These are phyloP conservation scores for Physaria fendleri DNA, from an alignment of 345 rosid genomes.

Conservation along the genomic window DNA sequence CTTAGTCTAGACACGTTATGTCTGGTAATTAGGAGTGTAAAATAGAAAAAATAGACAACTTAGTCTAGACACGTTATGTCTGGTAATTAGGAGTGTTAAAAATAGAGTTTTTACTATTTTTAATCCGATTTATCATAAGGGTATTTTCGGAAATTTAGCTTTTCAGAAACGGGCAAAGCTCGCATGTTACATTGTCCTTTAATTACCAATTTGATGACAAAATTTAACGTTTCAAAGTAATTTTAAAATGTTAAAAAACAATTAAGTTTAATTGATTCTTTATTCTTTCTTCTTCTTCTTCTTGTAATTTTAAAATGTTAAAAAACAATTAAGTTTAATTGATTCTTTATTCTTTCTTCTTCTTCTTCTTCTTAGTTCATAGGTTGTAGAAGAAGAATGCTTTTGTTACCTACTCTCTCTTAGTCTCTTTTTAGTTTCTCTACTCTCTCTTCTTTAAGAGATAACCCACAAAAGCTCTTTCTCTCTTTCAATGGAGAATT, in stretches of 20 bases:
- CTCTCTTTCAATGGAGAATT: constrained; percentile 55
- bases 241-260: no score
- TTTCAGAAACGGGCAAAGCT: constrained; percentile 56
- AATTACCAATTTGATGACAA: constrained; percentile 34
- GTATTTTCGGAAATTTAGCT: constrained; percentile 23
- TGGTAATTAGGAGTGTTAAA: constrained; percentile 13
- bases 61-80: constrained; percentile 15
- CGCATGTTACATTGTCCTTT: constrained; percentile 71
- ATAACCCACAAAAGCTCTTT: constrained; percentile 54
- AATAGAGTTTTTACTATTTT: constrained; percentile 18
- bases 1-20: constrained; percentile 8
- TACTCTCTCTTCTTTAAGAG: constrained; percentile 24
- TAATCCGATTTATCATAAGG: constrained; percentile 24
- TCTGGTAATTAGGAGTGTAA: constrained; percentile 1
- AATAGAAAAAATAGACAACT: constrained; percentile 16
- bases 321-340: background rate
- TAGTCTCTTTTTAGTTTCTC: constrained; percentile 29
- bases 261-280: background rate
- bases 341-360: background rate
- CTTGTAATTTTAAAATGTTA: no score
- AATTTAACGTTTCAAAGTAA: no score
- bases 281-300: background rate
- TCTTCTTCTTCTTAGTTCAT: constrained; percentile 19
- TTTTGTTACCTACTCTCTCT: constrained; percentile 41
- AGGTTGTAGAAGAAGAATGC: constrained; percentile 30